Evolutionary conservation across 371 early-diverging fungal genomes (phyloP).

Genomic region (Synchytrium microbalum): DNA sequence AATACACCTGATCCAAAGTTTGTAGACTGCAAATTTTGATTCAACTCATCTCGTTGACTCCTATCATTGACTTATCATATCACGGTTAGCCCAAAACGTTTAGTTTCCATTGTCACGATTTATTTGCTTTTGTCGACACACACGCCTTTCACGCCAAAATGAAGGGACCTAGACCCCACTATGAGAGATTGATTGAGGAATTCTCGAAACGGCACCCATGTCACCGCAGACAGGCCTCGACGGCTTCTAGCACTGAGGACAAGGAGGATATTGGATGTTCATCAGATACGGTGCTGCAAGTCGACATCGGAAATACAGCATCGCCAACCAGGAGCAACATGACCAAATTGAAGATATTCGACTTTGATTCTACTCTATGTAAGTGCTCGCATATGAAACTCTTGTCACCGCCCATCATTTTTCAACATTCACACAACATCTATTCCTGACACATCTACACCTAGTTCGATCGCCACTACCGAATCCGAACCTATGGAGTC

Average conservation of each 20-base stretch:
- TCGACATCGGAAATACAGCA: background rate
- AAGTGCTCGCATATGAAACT: background rate
- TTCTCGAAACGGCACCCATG: background rate
- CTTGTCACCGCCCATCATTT: conserved; percentile 22
- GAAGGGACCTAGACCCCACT: background rate
- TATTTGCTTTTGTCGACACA: no score
- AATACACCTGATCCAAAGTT: no score
- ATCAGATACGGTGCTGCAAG: background rate
- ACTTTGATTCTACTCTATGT: conserved; percentile 9
- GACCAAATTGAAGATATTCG: conserved; percentile 6
- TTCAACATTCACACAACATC: conserved; percentile 92
- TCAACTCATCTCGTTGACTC: no score
- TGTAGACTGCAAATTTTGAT: no score
- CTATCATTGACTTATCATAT: no score
- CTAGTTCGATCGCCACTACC: conserved; percentile 76
- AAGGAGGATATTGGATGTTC: background rate
- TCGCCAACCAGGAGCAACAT: background rate
- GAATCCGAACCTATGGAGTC: conserved; percentile 68
- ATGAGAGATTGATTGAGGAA: conserved; percentile 1
- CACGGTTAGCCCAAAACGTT: no score
- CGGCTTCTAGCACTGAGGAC: background rate
- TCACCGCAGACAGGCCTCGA: no score
- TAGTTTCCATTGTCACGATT: no score
- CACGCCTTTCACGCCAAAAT: background rate
- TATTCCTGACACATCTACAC: background rate